A percentile compares a stretch with the other conserved stretches of the same genome.
Conservation (phyloP, 257 asterid genomes). For the Phtheirospermum japonicum region DNA sequence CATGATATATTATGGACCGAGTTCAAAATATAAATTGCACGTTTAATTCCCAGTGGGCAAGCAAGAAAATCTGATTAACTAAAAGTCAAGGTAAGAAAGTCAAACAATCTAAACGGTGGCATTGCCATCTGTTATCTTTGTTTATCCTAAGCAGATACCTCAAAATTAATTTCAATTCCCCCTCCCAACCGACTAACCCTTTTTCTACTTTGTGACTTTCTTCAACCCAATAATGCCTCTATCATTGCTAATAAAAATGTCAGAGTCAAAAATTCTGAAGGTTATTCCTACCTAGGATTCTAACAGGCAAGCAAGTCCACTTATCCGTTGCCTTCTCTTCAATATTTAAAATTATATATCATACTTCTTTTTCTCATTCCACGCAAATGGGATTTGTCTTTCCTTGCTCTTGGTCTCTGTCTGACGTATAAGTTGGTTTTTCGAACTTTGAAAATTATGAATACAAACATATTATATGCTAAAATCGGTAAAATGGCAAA, state of each 20-base stretch:
- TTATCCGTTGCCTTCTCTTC: not conserved
- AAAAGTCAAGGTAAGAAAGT: not conserved
- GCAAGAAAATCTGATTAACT: no score
- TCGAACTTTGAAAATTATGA: not conserved
- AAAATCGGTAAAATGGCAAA: not conserved
- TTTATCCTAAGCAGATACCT: slow-evolving; percentile 16
- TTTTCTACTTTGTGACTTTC: not conserved
- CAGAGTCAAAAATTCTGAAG: not conserved
- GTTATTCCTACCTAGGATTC: not conserved
- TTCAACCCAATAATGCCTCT: no score
- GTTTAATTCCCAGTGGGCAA: no score
- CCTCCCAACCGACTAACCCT: slow-evolving; percentile 9
- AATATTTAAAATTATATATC: no score
- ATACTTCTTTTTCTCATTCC: not conserved
- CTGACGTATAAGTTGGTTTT: not conserved
- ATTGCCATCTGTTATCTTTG: slow-evolving; percentile 7
- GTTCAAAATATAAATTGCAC: no score
- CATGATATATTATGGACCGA: no score
- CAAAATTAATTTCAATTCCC: not conserved
- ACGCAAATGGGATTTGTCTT: not conserved
- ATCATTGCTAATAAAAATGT: no score
- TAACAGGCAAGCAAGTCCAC: not conserved
- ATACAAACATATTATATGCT: not conserved
- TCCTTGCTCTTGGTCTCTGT: not conserved
- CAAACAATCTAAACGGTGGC: not conserved